phyloP scores from a whole-genome alignment of 169 alveolate genomes.

The Amoebophrya sp. region DNA sequence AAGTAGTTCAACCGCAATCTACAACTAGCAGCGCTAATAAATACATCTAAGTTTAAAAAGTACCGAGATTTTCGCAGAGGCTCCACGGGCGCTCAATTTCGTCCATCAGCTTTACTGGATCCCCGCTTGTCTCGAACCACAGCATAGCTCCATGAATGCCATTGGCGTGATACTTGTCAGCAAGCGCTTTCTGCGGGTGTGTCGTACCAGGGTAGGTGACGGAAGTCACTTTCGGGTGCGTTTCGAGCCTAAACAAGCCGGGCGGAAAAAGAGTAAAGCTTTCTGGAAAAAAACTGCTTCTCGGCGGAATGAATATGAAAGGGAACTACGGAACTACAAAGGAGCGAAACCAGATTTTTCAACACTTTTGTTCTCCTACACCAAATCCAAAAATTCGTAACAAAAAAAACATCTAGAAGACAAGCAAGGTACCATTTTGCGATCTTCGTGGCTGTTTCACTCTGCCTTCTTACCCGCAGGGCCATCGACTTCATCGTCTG shows the following conservation, averaged over 20 bases:
- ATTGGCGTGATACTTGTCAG: constrained; percentile 54
- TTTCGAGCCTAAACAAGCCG: no score
- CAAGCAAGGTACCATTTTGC: constrained; percentile 37
- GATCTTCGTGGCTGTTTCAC: constrained; percentile 54
- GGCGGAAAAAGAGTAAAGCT: no score
- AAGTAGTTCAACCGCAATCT: no score
- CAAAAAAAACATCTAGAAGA: not conserved
- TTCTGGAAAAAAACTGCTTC: no score
- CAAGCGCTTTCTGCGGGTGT: constrained; percentile 58
- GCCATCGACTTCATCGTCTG: constrained; percentile 49
- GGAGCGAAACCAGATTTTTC: not conserved
- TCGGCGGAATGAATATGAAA: no score
- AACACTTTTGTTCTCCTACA: not conserved
- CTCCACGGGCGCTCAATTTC: constrained; percentile 57
- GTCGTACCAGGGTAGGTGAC: constrained; percentile 59
- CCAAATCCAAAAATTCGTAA: not conserved
- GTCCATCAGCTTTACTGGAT: constrained; percentile 36
- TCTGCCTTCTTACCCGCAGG: constrained; percentile 49
- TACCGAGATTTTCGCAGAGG: constrained; percentile 58
- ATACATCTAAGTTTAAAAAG: constrained; percentile 24
- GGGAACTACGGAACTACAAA: not conserved
- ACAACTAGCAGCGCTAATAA: not conserved
- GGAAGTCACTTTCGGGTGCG: constrained; percentile 45
- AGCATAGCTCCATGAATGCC: constrained; percentile 60
- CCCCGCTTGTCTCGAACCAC: constrained; percentile 50